A percentile compares a stretch with the other conserved stretches of the same genome.
Evolutionary conservation across 768 basidiomycete species (phyloP).

Genomic region (Panaeolus cyanescens): DNA sequence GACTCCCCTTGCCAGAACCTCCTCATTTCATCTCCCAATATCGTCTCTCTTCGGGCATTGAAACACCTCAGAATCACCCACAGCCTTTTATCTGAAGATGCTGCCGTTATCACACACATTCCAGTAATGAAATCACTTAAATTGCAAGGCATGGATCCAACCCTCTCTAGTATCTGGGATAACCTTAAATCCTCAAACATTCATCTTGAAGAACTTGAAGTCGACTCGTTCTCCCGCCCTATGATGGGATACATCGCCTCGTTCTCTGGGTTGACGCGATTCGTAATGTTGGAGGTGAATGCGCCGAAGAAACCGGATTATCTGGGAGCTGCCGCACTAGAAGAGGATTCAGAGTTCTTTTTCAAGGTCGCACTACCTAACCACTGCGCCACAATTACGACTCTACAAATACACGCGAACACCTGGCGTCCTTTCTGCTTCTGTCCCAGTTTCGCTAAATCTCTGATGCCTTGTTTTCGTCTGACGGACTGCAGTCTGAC

Average conservation of each 20-base stretch:
- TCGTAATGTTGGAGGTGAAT: not conserved
- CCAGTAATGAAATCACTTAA: not conserved
- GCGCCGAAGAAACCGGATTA: not conserved
- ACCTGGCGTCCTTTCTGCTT: not conserved
- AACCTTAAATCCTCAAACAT: not conserved
- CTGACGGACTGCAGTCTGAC: not conserved
- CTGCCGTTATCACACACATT: not conserved
- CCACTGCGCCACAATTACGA: not conserved
- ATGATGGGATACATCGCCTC: not conserved
- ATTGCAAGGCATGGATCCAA: not conserved
- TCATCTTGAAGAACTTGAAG: not conserved
- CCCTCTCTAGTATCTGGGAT: not conserved
- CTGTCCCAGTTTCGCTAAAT: not conserved
- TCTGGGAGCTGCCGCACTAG: not conserved
- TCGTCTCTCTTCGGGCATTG: not conserved
- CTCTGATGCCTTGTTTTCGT: not conserved
- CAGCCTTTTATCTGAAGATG: not conserved
- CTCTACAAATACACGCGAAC: not conserved
- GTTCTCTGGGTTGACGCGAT: not conserved
- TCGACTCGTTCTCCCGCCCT: not conserved
- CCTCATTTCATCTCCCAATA: not conserved
- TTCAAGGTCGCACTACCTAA: not conserved
- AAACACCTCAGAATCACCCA: not conserved
- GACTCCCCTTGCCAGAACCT: not conserved
- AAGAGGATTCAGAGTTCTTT: not conserved